Conservation (phyloP, 2,329 filamentous ascomycete species). For the Penicillium sp. region DNA sequence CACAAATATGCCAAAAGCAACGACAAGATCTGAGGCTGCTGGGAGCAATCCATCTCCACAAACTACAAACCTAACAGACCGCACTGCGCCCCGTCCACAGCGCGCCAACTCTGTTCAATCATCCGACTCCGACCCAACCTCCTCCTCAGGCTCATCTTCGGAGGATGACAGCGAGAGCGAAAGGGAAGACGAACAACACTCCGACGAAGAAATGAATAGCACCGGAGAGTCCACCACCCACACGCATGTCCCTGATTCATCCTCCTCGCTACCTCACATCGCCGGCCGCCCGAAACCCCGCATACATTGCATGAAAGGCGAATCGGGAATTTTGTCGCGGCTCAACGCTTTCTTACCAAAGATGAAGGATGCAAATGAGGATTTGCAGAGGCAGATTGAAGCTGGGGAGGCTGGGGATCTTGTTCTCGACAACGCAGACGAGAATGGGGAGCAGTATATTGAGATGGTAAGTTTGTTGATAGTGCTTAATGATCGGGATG, state of each 20-base stretch:
- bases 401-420: constrained; percentile 34
- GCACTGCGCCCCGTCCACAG: constrained; percentile 1
- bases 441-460: constrained; percentile 41
- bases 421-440: constrained; percentile 37
- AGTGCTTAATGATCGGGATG: background rate
- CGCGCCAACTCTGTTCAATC: constrained; percentile 5
- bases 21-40: background rate
- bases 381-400: constrained; percentile 41
- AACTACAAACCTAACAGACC: constrained; percentile 6
- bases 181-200: constrained; percentile 22
- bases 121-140: constrained; percentile 27
- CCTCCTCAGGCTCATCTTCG: constrained; percentile 28
- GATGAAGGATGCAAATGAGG: constrained; percentile 46
- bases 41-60: background rate
- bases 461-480: constrained; percentile 39
- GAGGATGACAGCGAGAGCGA: constrained; percentile 28
- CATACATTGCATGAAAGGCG: constrained; percentile 31
- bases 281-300: constrained; percentile 35
- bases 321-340: constrained; percentile 37
- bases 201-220: constrained; percentile 12
- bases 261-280: constrained; percentile 28
- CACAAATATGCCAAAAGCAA: background rate
- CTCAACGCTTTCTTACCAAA: constrained; percentile 45
- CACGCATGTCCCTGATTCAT: background rate
- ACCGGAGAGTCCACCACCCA: background rate